These are phyloP conservation scores for Saccharomycopsis sp. DNA, from an alignment of 805 yeast genomes.

Conservation along the genomic window DNA sequence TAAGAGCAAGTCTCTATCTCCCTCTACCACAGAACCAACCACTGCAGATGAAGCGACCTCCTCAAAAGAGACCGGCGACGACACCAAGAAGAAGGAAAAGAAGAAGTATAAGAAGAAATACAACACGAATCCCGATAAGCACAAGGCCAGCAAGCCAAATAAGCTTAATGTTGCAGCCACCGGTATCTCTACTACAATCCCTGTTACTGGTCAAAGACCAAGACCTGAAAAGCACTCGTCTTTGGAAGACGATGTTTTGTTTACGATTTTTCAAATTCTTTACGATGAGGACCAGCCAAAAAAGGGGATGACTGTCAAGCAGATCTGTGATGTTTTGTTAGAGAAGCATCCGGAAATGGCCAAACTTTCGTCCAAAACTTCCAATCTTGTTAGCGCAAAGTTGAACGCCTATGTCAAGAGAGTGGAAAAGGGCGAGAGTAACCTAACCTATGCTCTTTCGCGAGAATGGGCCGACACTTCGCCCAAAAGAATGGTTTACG, in stretches of 20 bases:
- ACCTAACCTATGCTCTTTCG: slow-evolving; percentile 64
- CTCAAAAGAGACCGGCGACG: slow-evolving; percentile 1
- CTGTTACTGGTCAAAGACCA: slow-evolving; percentile 73
- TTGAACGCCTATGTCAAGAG: slow-evolving; percentile 79
- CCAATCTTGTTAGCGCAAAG: slow-evolving; percentile 76
- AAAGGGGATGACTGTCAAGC: slow-evolving; percentile 85
- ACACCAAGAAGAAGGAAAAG: slow-evolving; percentile 3
- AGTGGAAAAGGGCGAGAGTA: slow-evolving; percentile 75
- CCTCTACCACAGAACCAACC: background rate
- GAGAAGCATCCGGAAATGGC: slow-evolving; percentile 83
- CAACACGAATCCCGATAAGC: slow-evolving; percentile 24
- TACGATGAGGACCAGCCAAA: slow-evolving; percentile 63
- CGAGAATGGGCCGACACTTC: slow-evolving; percentile 91
- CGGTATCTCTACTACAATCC: slow-evolving; percentile 72
- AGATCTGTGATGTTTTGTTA: slow-evolving; percentile 67
- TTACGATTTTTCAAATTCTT: slow-evolving; percentile 66
- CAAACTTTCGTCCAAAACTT: slow-evolving; percentile 69
- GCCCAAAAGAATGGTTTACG: slow-evolving; percentile 84
- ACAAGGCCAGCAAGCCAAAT: slow-evolving; percentile 39
- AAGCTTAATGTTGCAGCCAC: slow-evolving; percentile 36
- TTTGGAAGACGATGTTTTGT: slow-evolving; percentile 68
- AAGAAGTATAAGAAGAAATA: slow-evolving; percentile 12
- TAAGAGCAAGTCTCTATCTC: background rate
- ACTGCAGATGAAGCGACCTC: background rate
- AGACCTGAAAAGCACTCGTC: slow-evolving; percentile 60